Base-by-base conservation (phyloP, 2,329 filamentous ascomycete genomes). In the Penicillium sp. region DNA sequence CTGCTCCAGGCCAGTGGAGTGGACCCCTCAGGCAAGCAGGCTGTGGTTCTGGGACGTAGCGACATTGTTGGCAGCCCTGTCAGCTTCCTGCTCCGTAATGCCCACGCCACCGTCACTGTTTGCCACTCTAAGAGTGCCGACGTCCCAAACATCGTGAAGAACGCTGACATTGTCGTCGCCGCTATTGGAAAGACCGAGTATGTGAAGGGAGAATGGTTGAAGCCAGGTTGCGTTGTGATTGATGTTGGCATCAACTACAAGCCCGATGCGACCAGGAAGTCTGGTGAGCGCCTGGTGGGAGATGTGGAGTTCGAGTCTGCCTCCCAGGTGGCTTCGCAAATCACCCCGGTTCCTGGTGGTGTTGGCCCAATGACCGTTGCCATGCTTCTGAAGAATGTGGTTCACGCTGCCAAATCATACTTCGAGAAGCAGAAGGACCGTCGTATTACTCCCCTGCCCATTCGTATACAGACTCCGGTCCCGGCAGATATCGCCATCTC, bases 341-440 rank as follows among this genome's bases (percentile, higher is more conserved):
- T 99, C 69, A 99, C 94, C 2, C 94, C 94, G 1, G 94, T 99
- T 2, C 94, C 94, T 1, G 94, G 94, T 54, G 94, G 94, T 74
- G 94, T 99, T 56, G 94, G 94, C 0, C 94, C 94, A 49, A 99
- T 99, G 94, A 99, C 94, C 3, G 92, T 99, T 60, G 94, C 94
- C 57, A 99, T 99, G 94, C 82, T 99, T 46, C 80, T 99, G 67
- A 90, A 96, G 75, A 99, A 99, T 70, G 92, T 97, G 8, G 89
- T 97, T 53, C 89, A 93, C 65, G 88, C 93, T 31, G 89, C 94
- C 33, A 88, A 87, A 47, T 79, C 84, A 54, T 92, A 90, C 69
- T 94, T 94, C 61, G 90, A 94, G 61, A 84, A 85, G 58, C 89
- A 95, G 73, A 95, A 90, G 77, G 81, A 87, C 59, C 85, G 94